Percentiles rank a stretch among this genome's conserved stretches.
Conservation (phyloP, 495 filamentous ascomycete species). For the Cercophora newfieldiana region DNA sequence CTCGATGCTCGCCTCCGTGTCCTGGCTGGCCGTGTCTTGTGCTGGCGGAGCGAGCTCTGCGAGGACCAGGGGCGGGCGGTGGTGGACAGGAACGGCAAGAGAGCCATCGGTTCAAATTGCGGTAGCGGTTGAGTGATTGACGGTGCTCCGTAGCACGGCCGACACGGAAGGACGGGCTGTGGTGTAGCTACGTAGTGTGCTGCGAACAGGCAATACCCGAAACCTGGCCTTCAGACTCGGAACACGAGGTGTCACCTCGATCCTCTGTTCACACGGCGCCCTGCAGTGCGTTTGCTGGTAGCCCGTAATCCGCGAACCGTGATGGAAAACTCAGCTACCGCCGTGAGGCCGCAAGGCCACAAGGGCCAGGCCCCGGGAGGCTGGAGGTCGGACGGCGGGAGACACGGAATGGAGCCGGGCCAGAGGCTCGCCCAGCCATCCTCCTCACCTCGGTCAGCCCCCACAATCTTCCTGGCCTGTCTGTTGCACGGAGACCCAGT, state of each 20-base stretch:
- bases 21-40: too few species aligned
- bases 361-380: neutral
- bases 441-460: neutral
- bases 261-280: neutral
- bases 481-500: too few species aligned
- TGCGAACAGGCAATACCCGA: conserved; percentile 20
- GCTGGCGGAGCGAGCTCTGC: neutral
- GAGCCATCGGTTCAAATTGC: conserved; percentile 12
- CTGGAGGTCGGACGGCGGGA: neutral
- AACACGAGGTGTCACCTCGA: conserved; percentile 18
- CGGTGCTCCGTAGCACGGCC: conserved; percentile 23
- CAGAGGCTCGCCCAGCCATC: neutral
- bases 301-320: neutral
- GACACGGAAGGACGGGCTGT: conserved; percentile 15
- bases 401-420: too few species aligned
- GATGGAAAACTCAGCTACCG: neutral
- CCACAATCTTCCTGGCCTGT: neutral
- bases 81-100: conserved; percentile 5
- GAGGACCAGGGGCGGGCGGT: conserved; percentile 14
- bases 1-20: neutral
- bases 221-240: conserved; percentile 14
- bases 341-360: neutral
- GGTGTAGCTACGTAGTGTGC: neutral
- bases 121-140: conserved; percentile 29
- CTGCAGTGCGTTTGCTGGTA: conserved; percentile 5